phyloP scores from a whole-genome alignment of 2,329 filamentous ascomycete genomes.

The Clonostachys rosea region DNA sequence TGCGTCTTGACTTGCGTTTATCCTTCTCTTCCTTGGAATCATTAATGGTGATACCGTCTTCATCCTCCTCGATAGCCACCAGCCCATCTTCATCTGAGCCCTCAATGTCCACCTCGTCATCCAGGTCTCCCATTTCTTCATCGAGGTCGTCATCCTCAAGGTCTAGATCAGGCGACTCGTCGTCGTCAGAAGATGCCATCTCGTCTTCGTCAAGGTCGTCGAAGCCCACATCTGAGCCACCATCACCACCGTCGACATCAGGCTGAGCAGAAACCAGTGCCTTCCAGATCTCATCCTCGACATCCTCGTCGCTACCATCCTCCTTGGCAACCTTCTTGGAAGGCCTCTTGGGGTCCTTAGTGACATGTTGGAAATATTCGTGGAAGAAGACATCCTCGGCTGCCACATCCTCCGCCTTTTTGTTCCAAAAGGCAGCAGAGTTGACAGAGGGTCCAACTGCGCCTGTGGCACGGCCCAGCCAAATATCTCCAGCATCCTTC shows the following conservation, averaged over 20 bases:
- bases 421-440: conserved; percentile 84
- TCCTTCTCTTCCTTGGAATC: conserved; percentile 50
- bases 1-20: conserved; percentile 55
- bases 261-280: conserved; percentile 78
- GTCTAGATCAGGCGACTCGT: conserved; percentile 32
- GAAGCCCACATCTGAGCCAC: conserved; percentile 42
- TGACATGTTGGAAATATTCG: conserved; percentile 77
- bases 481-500: conserved; percentile 49
- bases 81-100: conserved; percentile 56
- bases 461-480: conserved; percentile 42
- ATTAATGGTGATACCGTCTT: conserved; percentile 31
- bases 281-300: conserved; percentile 81
- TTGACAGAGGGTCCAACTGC: conserved; percentile 56
- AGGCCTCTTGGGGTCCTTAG: conserved; percentile 41
- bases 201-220: conserved; percentile 43
- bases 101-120: conserved; percentile 36
- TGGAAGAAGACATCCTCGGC: conserved; percentile 98
- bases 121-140: conserved; percentile 37
- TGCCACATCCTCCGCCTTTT: conserved; percentile 80
- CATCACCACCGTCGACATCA: conserved; percentile 51
- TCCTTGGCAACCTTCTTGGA: conserved; percentile 43
- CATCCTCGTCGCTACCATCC: conserved; percentile 49
- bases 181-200: conserved; percentile 42
- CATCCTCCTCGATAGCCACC: conserved; percentile 22
- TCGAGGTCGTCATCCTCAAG: conserved; percentile 34